Base-by-base conservation (phyloP, 2,329 filamentous ascomycete species). In the Penicillium sp. region DNA sequence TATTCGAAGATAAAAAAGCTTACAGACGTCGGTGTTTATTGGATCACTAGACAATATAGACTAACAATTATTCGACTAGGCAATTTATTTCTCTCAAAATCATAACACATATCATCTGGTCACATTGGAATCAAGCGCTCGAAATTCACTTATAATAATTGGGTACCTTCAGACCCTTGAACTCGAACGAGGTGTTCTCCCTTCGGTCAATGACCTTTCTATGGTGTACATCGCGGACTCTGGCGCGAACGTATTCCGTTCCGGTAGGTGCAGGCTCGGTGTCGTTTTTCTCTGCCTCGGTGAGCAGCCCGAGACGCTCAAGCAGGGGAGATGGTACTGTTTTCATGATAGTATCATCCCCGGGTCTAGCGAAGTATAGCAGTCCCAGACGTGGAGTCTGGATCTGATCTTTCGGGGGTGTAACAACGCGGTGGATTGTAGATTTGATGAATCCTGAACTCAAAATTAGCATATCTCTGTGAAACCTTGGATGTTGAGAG, bases 211-310 rank as follows among this genome's bases (percentile, higher is more conserved):
- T 39, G 5, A 80, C 75, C 6, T 70, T 74, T 67, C 76, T 78
- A 51, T 77, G 55, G 60, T 79, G 77, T 32, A 79, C 76, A 58
- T 79, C 76, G 63, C 73, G 77, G 22, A 79, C 77, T 8, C 77
- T 67, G 1, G 77, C 78, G 2, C 77, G 71, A 11, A 79, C 76
- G 52, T 79, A 80, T 42, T 79, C 76, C 1, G 74, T 77, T 0
- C 77, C 77, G 1, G 72, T 72, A 0, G 74, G 68, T 1, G 72
- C 71, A 5, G 69, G 67, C 34, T 60, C 63, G 36, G 62, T 72
- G 1, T 67, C 50, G 54, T 75, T 66, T 52, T 74, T 75, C 52
- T 78, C 74, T 32, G 75, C 71, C 4, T 74, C 72, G 1, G 68
- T 70, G 31, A 78, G 63, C 2, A 78, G 62, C 1, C 74, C 76